Evolutionary conservation across 345 rosid species (phyloP).

Genomic region (Arabis alpina): DNA sequence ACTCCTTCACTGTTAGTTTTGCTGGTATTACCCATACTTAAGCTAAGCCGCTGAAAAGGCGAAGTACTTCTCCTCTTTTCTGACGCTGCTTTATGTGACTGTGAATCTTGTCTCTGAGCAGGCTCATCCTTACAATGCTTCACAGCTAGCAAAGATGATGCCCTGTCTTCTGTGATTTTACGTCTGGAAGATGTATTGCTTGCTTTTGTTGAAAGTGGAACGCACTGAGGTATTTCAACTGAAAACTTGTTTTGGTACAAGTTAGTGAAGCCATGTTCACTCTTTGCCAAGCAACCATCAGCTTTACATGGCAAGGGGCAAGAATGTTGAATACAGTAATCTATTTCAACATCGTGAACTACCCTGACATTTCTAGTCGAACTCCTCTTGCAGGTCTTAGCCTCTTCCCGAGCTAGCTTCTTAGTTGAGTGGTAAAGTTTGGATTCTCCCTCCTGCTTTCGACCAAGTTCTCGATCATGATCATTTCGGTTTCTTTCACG

Average conservation of each 20-base stretch:
- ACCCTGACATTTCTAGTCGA: slow-evolving; percentile 44
- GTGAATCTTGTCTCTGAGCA: slow-evolving; percentile 44
- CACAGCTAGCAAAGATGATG: slow-evolving; percentile 30
- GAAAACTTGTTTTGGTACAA: slow-evolving; percentile 39
- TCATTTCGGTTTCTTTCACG: slow-evolving; percentile 38
- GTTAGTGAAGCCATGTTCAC: slow-evolving; percentile 38
- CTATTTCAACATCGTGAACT: slow-evolving; percentile 36
- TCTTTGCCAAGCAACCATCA: slow-evolving; percentile 44
- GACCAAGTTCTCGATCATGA: slow-evolving; percentile 37
- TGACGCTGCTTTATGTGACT: slow-evolving; percentile 43
- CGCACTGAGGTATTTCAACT: slow-evolving; percentile 46
- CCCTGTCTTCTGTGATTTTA: slow-evolving; percentile 45
- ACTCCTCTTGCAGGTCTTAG: slow-evolving; percentile 49
- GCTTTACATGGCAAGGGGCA: slow-evolving; percentile 49
- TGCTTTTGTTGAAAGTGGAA: slow-evolving; percentile 41
- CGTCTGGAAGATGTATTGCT: slow-evolving; percentile 42
- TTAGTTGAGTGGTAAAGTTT: slow-evolving; percentile 36
- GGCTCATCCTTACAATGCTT: slow-evolving; percentile 35
- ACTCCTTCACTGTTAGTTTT: slow-evolving; percentile 57
- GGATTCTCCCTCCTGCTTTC: slow-evolving; percentile 36
- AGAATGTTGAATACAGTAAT: slow-evolving; percentile 47
- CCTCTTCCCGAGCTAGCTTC: slow-evolving; percentile 37
- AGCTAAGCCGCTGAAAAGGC: slow-evolving; percentile 74
- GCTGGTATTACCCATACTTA: slow-evolving; percentile 56
- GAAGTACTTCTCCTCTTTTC: slow-evolving; percentile 75